Base-by-base conservation (phyloP, 139 green algal species). In the Spirogloea muscicola region DNA sequence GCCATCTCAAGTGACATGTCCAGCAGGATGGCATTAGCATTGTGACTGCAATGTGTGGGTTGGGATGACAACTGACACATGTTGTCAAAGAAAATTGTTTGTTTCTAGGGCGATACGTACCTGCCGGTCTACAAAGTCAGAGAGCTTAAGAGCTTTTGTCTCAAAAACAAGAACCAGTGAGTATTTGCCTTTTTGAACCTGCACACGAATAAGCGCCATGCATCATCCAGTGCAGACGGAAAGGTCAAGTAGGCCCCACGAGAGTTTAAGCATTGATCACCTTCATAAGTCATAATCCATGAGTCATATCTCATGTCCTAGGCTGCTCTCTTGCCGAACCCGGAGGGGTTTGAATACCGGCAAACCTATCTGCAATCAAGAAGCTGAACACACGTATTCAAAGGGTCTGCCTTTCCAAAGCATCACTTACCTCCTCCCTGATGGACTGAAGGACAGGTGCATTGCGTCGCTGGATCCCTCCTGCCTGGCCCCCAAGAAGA, bases 341-440 rank as follows among this genome's bases (percentile, higher is more conserved):
- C n/a, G n/a, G n/a, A n/a, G n/a, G n/a, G n/a, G n/a, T n/a, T n/a
- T n/a, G n/a, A n/a, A n/a, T n/a, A n/a, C n/a, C n/a, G n/a, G n/a
- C n/a, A n/a, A n/a, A n/a, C n/a, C n/a, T n/a, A n/a, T n/a, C n/a
- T n/a, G n/a, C n/a, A n/a, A n/a, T n/a, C n/a, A n/a, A n/a, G n/a
- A n/a, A n/a, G n/a, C n/a, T n/a, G n/a, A n/a, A n/a, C n/a, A n/a
- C n/a, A n/a, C n/a, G n/a, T n/a, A n/a, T n/a, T n/a, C n/a, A n/a
- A n/a, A n/a, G n/a, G n/a, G n/a, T n/a, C n/a, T n/a, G n/a, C n/a
- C n/a, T n/a, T n/a, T n/a, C n/a, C n/a, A n/a, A n/a, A 16, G 68
- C 82, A 13, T 86, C 80, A 2, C 41, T 44, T n/a, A 90, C 76
- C 78, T 96, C 89, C 84, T 97, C 92, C 1, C 91, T 80, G n/a